Evolutionary conservation across 208 protist species (phyloP).

Genomic region (Leptomonas pyrrhocoris): DNA sequence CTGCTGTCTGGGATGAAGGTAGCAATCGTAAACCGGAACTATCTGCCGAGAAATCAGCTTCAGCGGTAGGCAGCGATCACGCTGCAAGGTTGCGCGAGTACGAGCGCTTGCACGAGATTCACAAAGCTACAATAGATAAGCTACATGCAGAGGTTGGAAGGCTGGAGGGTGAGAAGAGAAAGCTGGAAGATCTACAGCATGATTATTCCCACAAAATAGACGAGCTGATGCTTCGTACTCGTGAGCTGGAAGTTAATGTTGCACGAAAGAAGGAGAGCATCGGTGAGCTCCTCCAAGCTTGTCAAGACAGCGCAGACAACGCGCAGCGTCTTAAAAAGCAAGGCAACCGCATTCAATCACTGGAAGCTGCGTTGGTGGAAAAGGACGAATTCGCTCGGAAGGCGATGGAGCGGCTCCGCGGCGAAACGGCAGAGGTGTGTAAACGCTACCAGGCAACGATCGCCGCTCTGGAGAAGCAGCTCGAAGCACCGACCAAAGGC

Average conservation of each 20-base stretch:
- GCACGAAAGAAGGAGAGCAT: conserved; percentile 57
- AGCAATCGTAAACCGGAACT: neutral
- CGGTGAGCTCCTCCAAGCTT: conserved; percentile 64
- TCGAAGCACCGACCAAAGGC: conserved; percentile 29
- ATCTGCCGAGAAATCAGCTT: conserved; percentile 2
- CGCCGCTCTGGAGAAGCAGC: conserved; percentile 36
- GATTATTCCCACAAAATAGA: conserved; percentile 11
- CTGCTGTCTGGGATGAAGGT: no score
- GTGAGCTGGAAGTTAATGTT: conserved; percentile 27
- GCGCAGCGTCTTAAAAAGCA: conserved; percentile 55
- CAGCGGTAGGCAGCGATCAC: neutral
- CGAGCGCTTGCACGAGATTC: conserved; percentile 19
- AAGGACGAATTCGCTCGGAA: conserved; percentile 68
- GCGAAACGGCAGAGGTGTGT: conserved; percentile 60
- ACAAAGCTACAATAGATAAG: conserved; percentile 26
- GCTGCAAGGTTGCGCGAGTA: conserved; percentile 16
- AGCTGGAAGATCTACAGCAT: neutral
- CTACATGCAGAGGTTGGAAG: conserved; percentile 19
- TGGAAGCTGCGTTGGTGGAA: conserved; percentile 63
- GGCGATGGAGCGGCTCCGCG: conserved; percentile 55
- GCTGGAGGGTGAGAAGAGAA: conserved; percentile 24
- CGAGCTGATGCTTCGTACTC: conserved; percentile 16
- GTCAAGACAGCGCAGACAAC: conserved; percentile 43
- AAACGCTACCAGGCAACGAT: conserved; percentile 67
- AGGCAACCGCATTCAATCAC: conserved; percentile 43